A percentile compares a stretch with the other conserved stretches of the same genome.
phyloP scores from a whole-genome alignment of 1,284 basidiomycete genomes.

The Tilletia horrida region DNA sequence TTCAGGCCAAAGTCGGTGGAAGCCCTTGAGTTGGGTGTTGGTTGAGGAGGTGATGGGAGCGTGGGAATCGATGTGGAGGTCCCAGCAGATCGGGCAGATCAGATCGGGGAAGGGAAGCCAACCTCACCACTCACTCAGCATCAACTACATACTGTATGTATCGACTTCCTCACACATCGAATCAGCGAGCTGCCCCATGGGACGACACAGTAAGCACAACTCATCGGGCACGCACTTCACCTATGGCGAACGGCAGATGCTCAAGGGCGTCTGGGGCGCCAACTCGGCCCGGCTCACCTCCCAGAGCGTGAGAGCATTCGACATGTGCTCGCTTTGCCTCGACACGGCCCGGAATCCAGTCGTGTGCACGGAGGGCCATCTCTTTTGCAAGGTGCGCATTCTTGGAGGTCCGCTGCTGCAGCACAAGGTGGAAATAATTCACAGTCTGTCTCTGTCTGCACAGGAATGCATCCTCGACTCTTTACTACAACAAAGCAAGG shows the following conservation, averaged over 20 bases:
- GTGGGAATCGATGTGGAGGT: no score
- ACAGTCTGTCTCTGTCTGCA: no score
- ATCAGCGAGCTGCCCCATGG: slow-evolving; percentile 60
- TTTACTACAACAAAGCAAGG: slow-evolving; percentile 24
- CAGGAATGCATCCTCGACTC: slow-evolving; percentile 27
- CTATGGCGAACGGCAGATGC: slow-evolving; percentile 76
- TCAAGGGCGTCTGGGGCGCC: slow-evolving; percentile 68
- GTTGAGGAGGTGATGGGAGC: no score
- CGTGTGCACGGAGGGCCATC: slow-evolving; percentile 75
- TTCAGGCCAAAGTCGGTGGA: no score
- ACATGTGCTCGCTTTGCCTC: slow-evolving; percentile 74
- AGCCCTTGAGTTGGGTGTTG: no score
- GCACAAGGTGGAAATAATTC: no score
- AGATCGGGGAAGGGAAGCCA: no score
- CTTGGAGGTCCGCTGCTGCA: not conserved
- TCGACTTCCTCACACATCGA: not conserved
- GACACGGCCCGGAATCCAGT: slow-evolving; percentile 74
- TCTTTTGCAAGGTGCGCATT: slow-evolving; percentile 77
- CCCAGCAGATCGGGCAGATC: no score
- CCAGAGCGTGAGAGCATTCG: slow-evolving; percentile 83
- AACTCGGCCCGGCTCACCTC: slow-evolving; percentile 72
- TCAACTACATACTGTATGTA: no score
- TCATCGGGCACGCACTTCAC: slow-evolving; percentile 70
- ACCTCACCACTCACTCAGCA: no score
- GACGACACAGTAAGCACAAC: slow-evolving; percentile 83